These are phyloP conservation scores for Aureobasidium sp. DNA, from an alignment of 2,329 filamentous ascomycete species.

Conservation along the genomic window DNA sequence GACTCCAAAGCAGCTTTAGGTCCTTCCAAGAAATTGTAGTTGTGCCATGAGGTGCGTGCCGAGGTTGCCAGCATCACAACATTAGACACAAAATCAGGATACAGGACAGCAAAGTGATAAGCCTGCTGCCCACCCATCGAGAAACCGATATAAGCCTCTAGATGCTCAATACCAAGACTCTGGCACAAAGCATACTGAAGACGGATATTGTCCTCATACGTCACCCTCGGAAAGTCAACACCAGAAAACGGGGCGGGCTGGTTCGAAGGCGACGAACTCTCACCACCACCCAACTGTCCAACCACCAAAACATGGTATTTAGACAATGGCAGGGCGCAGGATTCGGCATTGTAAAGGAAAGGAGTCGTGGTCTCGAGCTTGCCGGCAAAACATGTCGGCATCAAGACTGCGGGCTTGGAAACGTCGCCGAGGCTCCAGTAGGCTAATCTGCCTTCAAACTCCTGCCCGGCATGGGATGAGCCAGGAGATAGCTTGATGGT, in stretches of 20 bases:
- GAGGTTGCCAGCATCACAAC: slow-evolving; percentile 46
- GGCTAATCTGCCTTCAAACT: slow-evolving; percentile 28
- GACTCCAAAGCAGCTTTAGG: slow-evolving; percentile 43
- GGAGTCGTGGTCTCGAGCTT: slow-evolving; percentile 43
- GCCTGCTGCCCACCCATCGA: slow-evolving; percentile 51
- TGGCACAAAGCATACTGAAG: slow-evolving; percentile 42
- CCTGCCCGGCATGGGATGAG: slow-evolving; percentile 20
- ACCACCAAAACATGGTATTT: slow-evolving; percentile 45
- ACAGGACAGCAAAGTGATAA: slow-evolving; percentile 47
- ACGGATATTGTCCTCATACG: slow-evolving; percentile 46
- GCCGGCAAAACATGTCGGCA: slow-evolving; percentile 51
- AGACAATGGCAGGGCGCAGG: slow-evolving; percentile 34
- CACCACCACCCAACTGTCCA: slow-evolving; percentile 47
- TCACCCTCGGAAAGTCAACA: slow-evolving; percentile 37
- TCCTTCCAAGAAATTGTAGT: slow-evolving; percentile 50
- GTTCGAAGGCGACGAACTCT: slow-evolving; percentile 49
- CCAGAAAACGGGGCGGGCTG: slow-evolving; percentile 26
- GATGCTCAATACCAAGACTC: slow-evolving; percentile 36
- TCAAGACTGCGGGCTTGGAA: slow-evolving; percentile 36
- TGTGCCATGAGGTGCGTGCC: slow-evolving; percentile 46
- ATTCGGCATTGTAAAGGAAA: slow-evolving; percentile 34
- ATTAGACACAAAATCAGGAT: slow-evolving; percentile 42
- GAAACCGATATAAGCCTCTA: slow-evolving; percentile 47
- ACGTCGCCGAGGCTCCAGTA: slow-evolving; percentile 39
- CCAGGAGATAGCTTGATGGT: slow-evolving; percentile 22